These are phyloP conservation scores for Exobasidium cylindrosporum DNA, from an alignment of 1,284 basidiomycete genomes.

Conservation along the genomic window DNA sequence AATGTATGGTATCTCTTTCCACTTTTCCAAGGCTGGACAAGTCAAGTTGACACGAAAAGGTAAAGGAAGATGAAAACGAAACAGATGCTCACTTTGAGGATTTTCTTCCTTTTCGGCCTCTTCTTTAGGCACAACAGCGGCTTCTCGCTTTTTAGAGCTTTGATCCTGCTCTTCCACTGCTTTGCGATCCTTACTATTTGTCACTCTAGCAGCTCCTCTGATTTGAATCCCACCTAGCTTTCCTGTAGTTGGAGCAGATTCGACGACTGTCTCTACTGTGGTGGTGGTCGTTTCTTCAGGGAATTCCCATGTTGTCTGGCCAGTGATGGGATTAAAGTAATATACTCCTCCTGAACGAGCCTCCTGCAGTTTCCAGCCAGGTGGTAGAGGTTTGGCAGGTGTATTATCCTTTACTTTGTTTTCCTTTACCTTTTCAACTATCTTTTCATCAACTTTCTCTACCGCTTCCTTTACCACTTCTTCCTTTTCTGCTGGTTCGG, in stretches of 20 bases:
- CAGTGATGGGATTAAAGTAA: background rate
- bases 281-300: background rate
- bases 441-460: background rate
- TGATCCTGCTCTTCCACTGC: background rate
- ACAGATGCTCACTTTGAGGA: background rate
- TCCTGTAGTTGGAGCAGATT: no score
- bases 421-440: background rate
- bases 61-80: background rate
- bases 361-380: background rate
- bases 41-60: no score
- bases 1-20: no score
- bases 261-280: background rate
- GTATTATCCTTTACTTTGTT: background rate
- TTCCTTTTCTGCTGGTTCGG: background rate
- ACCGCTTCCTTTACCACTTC: background rate
- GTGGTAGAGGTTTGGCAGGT: background rate
- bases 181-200: background rate
- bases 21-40: no score
- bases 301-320: background rate
- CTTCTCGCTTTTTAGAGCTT: background rate
- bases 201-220: background rate
- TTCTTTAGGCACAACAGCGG: background rate
- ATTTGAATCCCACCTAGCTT: background rate
- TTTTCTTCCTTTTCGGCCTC: background rate
- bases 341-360: background rate